Evolutionary conservation across 1,284 basidiomycete species (phyloP).

Genomic region (Naganishia albida): DNA sequence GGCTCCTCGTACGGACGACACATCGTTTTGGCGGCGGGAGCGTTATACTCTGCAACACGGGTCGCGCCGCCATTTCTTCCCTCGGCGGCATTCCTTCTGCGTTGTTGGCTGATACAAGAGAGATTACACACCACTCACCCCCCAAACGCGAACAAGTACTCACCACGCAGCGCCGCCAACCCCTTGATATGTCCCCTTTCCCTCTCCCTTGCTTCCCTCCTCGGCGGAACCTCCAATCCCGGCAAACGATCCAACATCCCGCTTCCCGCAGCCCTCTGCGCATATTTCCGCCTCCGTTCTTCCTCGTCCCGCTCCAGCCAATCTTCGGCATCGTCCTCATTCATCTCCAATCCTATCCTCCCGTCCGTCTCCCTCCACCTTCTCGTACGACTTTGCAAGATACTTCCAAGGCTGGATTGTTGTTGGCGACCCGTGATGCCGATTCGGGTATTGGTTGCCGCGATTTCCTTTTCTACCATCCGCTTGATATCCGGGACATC

Average conservation of each 20-base stretch:
- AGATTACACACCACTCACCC: background rate
- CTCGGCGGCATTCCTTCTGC: constrained; percentile 2
- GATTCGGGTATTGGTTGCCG: background rate
- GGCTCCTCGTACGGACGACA: background rate
- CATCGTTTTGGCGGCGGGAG: background rate
- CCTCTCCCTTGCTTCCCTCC: constrained; percentile 4
- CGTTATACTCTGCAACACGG: background rate
- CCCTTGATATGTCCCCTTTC: constrained; percentile 30
- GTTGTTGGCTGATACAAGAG: background rate
- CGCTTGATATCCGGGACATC: constrained; percentile 7
- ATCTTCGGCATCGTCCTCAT: constrained; percentile 12
- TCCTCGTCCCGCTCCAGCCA: constrained; percentile 19
- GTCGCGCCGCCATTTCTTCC: background rate
- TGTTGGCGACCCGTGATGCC: background rate
- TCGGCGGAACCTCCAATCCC: constrained; percentile 44
- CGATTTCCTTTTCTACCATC: constrained; percentile 21
- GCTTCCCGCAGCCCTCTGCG: constrained; percentile 40
- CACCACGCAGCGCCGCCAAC: constrained; percentile 13
- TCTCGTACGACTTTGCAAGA: background rate
- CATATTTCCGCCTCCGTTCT: constrained; percentile 35
- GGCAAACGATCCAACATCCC: constrained; percentile 41
- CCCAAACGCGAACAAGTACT: background rate
- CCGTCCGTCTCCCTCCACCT: constrained; percentile 12
- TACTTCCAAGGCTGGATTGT: background rate
- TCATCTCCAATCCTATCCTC: constrained; percentile 16